These are phyloP conservation scores for Trichoderma koningiopsis DNA, from an alignment of 2,329 filamentous ascomycete genomes.

Conservation along the genomic window DNA sequence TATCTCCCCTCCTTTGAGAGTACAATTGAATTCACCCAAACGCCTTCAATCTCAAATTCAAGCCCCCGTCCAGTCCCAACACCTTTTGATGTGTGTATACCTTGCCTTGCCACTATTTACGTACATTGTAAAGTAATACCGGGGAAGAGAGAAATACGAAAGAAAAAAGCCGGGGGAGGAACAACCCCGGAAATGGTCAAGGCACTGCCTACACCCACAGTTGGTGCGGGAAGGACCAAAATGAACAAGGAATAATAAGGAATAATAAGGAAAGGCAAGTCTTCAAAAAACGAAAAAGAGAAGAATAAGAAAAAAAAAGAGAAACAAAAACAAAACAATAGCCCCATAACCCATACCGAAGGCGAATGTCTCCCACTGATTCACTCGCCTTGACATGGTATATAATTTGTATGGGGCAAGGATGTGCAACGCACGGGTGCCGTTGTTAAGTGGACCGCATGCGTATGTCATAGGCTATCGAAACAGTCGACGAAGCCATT, in stretches of 20 bases:
- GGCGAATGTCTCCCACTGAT: not conserved
- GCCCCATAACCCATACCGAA: slow-evolving; percentile 8
- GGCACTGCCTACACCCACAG: slow-evolving; percentile 19
- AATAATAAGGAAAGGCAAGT: not conserved
- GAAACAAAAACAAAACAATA: not conserved
- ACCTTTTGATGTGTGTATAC: slow-evolving; percentile 52
- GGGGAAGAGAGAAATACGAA: slow-evolving; percentile 20
- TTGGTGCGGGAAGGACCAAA: slow-evolving; percentile 11
- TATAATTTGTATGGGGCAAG: slow-evolving; percentile 4
- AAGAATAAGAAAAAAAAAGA: not conserved
- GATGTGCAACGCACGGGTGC: not conserved
- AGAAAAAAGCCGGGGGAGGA: slow-evolving; percentile 3
- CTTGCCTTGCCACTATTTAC: slow-evolving; percentile 45
- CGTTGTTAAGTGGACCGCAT: not conserved
- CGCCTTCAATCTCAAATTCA: slow-evolving; percentile 35
- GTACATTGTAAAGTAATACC: slow-evolving; percentile 38
- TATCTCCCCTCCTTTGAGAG: slow-evolving; percentile 32
- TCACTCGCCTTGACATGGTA: not conserved
- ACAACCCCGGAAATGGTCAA: slow-evolving; percentile 19
- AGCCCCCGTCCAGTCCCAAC: slow-evolving; percentile 40
- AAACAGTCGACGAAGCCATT: not conserved
- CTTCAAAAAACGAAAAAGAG: not conserved
- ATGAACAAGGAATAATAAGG: slow-evolving; percentile 1
- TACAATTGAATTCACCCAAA: slow-evolving; percentile 31
- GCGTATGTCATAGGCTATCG: not conserved